Base-by-base conservation (phyloP, 768 basidiomycete species). In the Psilocybe azurescens region DNA sequence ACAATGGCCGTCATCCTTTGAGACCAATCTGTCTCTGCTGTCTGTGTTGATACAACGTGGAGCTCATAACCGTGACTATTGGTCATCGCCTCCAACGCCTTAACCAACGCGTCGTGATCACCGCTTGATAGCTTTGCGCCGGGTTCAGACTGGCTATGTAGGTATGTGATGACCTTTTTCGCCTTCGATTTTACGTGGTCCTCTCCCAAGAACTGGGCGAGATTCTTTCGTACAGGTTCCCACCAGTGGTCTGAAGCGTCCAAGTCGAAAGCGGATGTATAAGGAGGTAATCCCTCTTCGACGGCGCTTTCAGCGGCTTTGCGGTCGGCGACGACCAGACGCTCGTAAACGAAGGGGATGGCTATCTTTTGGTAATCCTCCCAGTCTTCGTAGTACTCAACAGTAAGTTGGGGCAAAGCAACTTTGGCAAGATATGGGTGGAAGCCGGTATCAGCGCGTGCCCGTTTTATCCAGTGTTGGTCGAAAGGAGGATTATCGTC, bases 331-430 rank as follows among this genome's bases (percentile, higher is more conserved):
- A 97, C 76, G 33, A 97, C 86, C 11, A 92, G 78, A 10, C 93
- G 87, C 65, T 91, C 89, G 56, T 93, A 76, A 16, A 95, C 67
- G 71, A 88, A 94, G 0, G 94, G 91, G 16, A 86, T 81, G 18
- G 81, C 79, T 68, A 93, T 84, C 60, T 83, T 79, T 39, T 83
- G 80, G 66, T 89, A 88, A 74, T 96, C 94, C 51, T 83, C 79
- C 86, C 93, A 94, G 68, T 95, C 94, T 60, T 88, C 84, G 16
- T 78, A 60, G 72, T 88, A 94, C 77, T 91, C 83, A 55, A 89
- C 74, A 1, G 81, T 85, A 64, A 90, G 81, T 14, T 80, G 83
- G 0, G 93, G 91, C 69, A 92, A 90, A n/a, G 89, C 87, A 0
- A 87, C 83, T 69, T 92, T 90, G 53, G 82, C 75, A n/a, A 89